Base-by-base conservation (phyloP, 179 eudicot genomes). In the Camellia oleifera region DNA sequence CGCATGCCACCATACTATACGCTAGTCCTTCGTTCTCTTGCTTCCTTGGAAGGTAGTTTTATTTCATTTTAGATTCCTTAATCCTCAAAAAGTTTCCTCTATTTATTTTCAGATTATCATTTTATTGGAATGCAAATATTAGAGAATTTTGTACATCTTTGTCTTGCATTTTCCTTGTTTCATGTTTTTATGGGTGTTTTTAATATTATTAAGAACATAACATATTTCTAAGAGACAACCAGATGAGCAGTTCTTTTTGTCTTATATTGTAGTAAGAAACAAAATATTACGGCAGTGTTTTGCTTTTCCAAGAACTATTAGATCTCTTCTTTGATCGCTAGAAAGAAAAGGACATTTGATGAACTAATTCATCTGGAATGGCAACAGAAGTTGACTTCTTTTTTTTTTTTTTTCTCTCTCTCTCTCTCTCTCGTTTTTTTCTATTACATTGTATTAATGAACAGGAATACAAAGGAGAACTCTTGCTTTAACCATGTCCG, bases 1-100 rank as follows among this genome's bases (percentile, higher is more conserved):
- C 94, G 90, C 71, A 96, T 96, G 98, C 98, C 99, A 56, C 97
- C 98, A 8, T 96, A 96, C 85, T 96, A 76, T 62, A 91, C 97
- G 3, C 88, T 96, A 75, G 84, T 96, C 85, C 81, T 96, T 77
- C 96, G 98, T 54, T 96, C 99, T 78, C 91, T 96, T 80, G 99
- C 99, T 79, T 95, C 99, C 65, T 81, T 95, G 72, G 99, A 95
- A 94, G 99, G 98, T 94, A 84, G 23, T 50, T 50, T 17, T 67
- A 17, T 81, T 60, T 57, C 18, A 32, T 45, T 5, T n/a, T 56
- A 32, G 3, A 23, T 69, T 65, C 18, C 14, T 7, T 52, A 52
- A 48, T 23, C 72, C 17, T n/a, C 63, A 68, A 63, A 13, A 5
- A 11, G 0, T 54, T 60, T 75, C 23, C 45, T 42, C 8, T 61